phyloP scores from a whole-genome alignment of 805 yeast genomes.

The Hanseniaspora vineae region DNA sequence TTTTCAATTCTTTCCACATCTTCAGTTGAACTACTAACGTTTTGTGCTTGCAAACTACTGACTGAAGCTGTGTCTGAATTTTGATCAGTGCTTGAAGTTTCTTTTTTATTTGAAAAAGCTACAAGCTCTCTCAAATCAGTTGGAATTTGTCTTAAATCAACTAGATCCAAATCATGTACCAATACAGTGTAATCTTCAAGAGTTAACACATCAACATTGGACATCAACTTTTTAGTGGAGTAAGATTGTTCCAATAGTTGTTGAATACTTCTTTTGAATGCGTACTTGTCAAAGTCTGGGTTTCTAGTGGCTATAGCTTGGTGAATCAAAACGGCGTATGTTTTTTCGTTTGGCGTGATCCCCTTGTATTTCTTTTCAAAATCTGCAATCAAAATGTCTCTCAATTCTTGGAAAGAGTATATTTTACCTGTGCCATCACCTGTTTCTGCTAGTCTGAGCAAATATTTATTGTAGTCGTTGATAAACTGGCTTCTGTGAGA shows the following conservation, averaged over 20 bases:
- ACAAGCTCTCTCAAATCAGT: slow-evolving; percentile 12
- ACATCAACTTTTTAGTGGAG: slow-evolving; percentile 13
- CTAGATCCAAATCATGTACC: slow-evolving; percentile 20
- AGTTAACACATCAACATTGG: slow-evolving; percentile 17
- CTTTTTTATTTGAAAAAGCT: slow-evolving; percentile 2
- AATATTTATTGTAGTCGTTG: slow-evolving; percentile 57
- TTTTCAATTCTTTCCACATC: no score
- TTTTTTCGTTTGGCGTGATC: slow-evolving; percentile 36
- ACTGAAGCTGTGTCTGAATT: neutral
- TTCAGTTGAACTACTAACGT: no score
- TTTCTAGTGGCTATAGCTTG: slow-evolving; percentile 23
- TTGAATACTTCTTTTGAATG: slow-evolving; percentile 6
- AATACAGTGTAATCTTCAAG: slow-evolving; percentile 25
- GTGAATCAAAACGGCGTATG: slow-evolving; percentile 46
- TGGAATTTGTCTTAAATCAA: slow-evolving; percentile 21
- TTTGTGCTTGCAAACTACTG: neutral
- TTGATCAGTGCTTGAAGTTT: neutral
- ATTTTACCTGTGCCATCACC: slow-evolving; percentile 7
- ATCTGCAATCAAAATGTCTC: slow-evolving; percentile 26
- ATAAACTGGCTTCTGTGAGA: slow-evolving; percentile 35
- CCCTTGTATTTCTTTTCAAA: slow-evolving; percentile 28
- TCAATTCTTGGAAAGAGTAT: slow-evolving; percentile 28
- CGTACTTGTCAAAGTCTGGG: slow-evolving; percentile 6
- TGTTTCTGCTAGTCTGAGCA: slow-evolving; percentile 19
- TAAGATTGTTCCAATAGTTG: slow-evolving; percentile 10